phyloP scores from a whole-genome alignment of 257 asterid genomes.

The Gentiana dahurica region DNA sequence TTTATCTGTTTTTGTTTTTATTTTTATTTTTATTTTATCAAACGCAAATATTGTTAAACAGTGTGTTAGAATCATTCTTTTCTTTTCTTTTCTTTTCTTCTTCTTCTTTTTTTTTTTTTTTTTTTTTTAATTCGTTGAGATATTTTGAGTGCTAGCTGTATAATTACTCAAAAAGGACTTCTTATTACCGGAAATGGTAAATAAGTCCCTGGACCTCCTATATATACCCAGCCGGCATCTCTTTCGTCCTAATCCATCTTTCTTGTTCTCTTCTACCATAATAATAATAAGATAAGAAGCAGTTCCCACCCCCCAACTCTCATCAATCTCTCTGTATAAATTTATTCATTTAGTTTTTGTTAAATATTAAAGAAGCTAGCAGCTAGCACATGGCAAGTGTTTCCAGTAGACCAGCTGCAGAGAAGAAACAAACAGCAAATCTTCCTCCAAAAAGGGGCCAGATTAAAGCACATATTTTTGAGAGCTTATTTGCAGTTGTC shows the following conservation, averaged over 20 bases:
- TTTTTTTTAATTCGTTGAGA: too few species aligned
- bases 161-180: too few species aligned
- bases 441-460: slow-evolving; percentile 39
- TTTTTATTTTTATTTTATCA: too few species aligned
- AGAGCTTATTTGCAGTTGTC: slow-evolving; percentile 28
- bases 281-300: neutral
- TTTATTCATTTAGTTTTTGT: neutral
- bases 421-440: neutral
- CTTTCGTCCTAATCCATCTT: neutral
- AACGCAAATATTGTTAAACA: too few species aligned
- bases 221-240: too few species aligned
- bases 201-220: too few species aligned
- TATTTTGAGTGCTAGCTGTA: too few species aligned
- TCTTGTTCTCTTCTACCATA: neutral
- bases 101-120: too few species aligned
- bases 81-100: too few species aligned
- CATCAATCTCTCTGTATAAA: neutral
- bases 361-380: neutral
- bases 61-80: too few species aligned
- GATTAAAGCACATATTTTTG: slow-evolving; percentile 47
- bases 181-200: too few species aligned
- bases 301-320: neutral
- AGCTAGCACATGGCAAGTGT: slow-evolving; percentile 13
- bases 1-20: too few species aligned
- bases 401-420: slow-evolving; percentile 6